Base-by-base conservation (phyloP, 805 yeast species). In the Kazachstania martiniae region DNA sequence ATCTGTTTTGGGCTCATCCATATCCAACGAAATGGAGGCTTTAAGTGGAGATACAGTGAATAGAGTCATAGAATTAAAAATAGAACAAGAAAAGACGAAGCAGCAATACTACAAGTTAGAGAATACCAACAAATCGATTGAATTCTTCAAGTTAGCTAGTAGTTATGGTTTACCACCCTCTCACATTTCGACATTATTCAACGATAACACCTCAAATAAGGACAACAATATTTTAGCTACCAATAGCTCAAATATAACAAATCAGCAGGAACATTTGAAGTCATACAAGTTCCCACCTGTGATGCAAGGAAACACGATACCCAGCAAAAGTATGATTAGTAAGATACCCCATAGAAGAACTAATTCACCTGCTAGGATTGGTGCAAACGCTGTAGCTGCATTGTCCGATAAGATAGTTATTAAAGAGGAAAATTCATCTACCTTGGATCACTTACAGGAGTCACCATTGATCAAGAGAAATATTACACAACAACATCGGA, bases 61-160 rank as follows among this genome's bases (percentile, higher is more conserved):
- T 17, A 72, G 70, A 40, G 76, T 85, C 0, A 56, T 84, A 23
- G 64, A 66, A 21, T 65, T 79, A 19, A 65, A 74, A 32, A 53
- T 72, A 3, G 86, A 84, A 50, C 89, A 80, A 48, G 95, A 87
- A 51, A 65, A 69, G 27, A 79, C 95, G 2, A 79, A 78, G 42
- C 95, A 86, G 52, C 91, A 80, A 42, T 77, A 65, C 43, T 78
- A 80, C 51, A 69, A 67, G 33, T 59, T 77, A 14, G 94, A 86
- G 49, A 59, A 68, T 25, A 63, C 78, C 17, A 67, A 68, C 26
- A 67, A 70, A 35, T 68, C 80, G 15, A 56, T 79, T 21, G 77
- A 77, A 32, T 62, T 86, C 13, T 46, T 87, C 31, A 72, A 72
- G 37, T 59, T 63, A 10, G 87, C 93, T 0, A 46, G 70, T 4